Conservation (phyloP, 2,329 filamentous ascomycete genomes). For the Fusarium succisae region DNA sequence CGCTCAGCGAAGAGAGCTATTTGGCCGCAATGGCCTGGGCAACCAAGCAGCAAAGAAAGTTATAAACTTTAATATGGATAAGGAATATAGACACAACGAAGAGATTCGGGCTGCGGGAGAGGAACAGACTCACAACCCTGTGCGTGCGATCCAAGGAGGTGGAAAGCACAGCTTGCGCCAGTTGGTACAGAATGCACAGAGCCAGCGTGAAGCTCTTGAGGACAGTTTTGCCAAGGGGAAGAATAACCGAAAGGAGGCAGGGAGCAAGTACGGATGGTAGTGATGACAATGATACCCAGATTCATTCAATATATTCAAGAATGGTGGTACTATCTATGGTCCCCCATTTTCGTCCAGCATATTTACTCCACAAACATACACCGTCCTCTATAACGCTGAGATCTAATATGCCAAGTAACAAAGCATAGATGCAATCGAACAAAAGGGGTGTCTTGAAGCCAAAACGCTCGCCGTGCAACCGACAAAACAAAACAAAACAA, state of each 20-base stretch:
- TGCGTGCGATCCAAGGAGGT: constrained; percentile 81
- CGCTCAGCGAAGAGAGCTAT: constrained; percentile 81
- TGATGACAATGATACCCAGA: constrained; percentile 45
- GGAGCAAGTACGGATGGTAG: constrained; percentile 83
- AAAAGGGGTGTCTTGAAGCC: constrained; percentile 16
- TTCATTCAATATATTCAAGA: constrained; percentile 15
- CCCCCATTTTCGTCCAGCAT: constrained; percentile 1
- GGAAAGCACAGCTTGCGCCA: constrained; percentile 88
- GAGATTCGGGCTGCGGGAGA: constrained; percentile 75
- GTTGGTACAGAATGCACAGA: constrained; percentile 83
- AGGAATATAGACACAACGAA: constrained; percentile 88
- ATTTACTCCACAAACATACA: not conserved
- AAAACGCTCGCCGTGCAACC: constrained; percentile 17
- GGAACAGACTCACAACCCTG: constrained; percentile 79
- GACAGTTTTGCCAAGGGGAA: constrained; percentile 88
- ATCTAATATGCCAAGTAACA: constrained; percentile 11
- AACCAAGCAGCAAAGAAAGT: constrained; percentile 63
- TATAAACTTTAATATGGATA: constrained; percentile 88
- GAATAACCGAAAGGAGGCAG: constrained; percentile 83
- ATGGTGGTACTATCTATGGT: not conserved
- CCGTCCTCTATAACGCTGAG: constrained; percentile 14
- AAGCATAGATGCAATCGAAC: constrained; percentile 5
- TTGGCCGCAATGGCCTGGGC: constrained; percentile 70
- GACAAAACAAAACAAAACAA: not conserved
- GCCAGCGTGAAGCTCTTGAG: constrained; percentile 86